phyloP scores from a whole-genome alignment of 1,284 basidiomycete genomes.

The Rhodotorula sp. region DNA sequence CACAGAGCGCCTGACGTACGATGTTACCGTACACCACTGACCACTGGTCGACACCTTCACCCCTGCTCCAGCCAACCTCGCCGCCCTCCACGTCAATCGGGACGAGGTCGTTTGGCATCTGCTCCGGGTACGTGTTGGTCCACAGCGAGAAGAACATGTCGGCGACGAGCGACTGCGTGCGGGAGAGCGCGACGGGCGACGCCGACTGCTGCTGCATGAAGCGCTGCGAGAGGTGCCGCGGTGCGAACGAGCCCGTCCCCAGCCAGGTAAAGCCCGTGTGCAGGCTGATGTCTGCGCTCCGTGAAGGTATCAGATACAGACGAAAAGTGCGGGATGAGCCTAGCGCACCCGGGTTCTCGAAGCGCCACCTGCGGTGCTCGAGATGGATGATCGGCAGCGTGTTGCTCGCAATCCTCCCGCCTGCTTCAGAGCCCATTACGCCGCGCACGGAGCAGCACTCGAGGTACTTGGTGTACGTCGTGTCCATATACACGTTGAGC shows the following conservation, averaged over 20 bases:
- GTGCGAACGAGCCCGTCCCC: slow-evolving; percentile 36
- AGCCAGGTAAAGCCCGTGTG: slow-evolving; percentile 42
- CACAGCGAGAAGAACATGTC: slow-evolving; percentile 43
- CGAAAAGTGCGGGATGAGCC: neutral
- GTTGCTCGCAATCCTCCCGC: slow-evolving; percentile 31
- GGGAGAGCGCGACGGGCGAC: slow-evolving; percentile 18
- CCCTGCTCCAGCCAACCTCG: slow-evolving; percentile 31
- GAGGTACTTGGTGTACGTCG: slow-evolving; percentile 40
- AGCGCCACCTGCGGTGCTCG: slow-evolving; percentile 37
- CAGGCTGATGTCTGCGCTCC: slow-evolving; percentile 23
- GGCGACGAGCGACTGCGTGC: slow-evolving; percentile 26
- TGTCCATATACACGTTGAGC: slow-evolving; percentile 41
- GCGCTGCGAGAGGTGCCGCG: slow-evolving; percentile 25
- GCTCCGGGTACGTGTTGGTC: slow-evolving; percentile 43
- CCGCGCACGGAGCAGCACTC: slow-evolving; percentile 18
- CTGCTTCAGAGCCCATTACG: neutral
- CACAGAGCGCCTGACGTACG: neutral
- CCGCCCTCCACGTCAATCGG: slow-evolving; percentile 40
- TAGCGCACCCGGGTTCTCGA: slow-evolving; percentile 35
- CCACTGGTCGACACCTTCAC: slow-evolving; percentile 29
- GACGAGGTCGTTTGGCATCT: slow-evolving; percentile 33
- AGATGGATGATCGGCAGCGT: slow-evolving; percentile 35
- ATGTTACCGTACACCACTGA: slow-evolving; percentile 27
- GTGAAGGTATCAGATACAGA: neutral
- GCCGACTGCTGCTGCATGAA: slow-evolving; percentile 37